A percentile compares a stretch with the other conserved stretches of the same genome.
Conservation (phyloP, 805 yeast genomes). For the Starmerella geochares region DNA sequence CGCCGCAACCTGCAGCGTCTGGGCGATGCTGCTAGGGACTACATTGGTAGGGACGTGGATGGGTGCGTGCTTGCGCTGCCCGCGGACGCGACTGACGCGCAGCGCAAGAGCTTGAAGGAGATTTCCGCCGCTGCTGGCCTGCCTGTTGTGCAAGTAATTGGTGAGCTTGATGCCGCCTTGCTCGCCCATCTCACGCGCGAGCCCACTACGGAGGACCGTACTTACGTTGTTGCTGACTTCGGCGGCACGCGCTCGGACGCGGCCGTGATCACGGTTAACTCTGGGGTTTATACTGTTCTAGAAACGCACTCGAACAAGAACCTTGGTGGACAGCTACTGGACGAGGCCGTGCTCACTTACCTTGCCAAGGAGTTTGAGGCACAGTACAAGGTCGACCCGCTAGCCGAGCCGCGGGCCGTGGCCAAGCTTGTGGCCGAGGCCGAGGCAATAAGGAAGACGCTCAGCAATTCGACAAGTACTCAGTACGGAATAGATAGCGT, state of each 20-base stretch:
- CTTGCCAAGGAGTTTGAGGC: constrained; percentile 92
- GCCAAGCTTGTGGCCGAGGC: constrained; percentile 83
- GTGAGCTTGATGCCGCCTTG: constrained; percentile 87
- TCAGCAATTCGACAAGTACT: constrained; percentile 78
- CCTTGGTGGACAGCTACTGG: constrained; percentile 83
- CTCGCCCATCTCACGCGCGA: constrained; percentile 61
- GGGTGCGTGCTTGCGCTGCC: constrained; percentile 87
- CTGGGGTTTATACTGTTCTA: constrained; percentile 82
- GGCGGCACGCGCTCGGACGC: constrained; percentile 96
- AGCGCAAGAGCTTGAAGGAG: constrained; percentile 51
- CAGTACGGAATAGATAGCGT: constrained; percentile 90
- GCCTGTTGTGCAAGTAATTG: constrained; percentile 72
- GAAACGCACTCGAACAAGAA: constrained; percentile 73
- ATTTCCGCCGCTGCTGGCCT: constrained; percentile 65
- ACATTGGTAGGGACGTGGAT: constrained; percentile 67
- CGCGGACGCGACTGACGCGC: constrained; percentile 68
- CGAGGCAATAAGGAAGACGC: constrained; percentile 75
- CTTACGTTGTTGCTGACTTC: constrained; percentile 87
- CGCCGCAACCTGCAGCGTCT: constrained; percentile 75
- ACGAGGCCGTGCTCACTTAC: constrained; percentile 64
- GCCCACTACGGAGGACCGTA: constrained; percentile 44
- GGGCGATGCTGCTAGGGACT: constrained; percentile 84
- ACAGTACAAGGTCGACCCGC: constrained; percentile 72
- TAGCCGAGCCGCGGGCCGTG: constrained; percentile 66
- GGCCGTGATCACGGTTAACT: constrained; percentile 85